Percentiles rank a stretch among this genome's conserved stretches.
These are phyloP conservation scores for Cryptococcus sp. DNA, from an alignment of 1,284 basidiomycete genomes.

Conservation along the genomic window DNA sequence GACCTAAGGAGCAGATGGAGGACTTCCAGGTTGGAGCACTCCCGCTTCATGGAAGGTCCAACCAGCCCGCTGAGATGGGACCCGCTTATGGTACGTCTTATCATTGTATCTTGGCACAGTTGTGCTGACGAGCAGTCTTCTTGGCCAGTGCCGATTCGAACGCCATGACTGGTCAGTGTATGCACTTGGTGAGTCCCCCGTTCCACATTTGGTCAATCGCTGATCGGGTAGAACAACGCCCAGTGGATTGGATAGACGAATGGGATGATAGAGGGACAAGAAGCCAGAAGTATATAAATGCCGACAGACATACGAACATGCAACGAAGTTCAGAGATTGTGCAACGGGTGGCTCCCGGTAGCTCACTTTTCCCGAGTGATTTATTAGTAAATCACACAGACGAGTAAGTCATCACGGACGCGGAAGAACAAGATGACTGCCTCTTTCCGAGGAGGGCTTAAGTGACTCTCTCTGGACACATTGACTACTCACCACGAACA, in stretches of 20 bases:
- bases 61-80: slow-evolving; percentile 58
- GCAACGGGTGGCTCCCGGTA: too few species aligned
- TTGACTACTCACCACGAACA: too few species aligned
- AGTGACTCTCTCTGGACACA: too few species aligned
- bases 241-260: slow-evolving; percentile 36
- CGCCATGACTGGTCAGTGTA: slow-evolving; percentile 35
- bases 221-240: slow-evolving; percentile 29
- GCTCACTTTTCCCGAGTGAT: too few species aligned
- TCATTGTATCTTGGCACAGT: neutral
- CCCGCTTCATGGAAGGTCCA: slow-evolving; percentile 54
- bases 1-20: slow-evolving; percentile 56
- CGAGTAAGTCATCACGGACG: too few species aligned
- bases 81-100: slow-evolving; percentile 48
- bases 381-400: too few species aligned
- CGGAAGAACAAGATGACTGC: too few species aligned
- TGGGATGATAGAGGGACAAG: too few species aligned
- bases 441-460: too few species aligned
- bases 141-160: slow-evolving; percentile 35
- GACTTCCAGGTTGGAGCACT: slow-evolving; percentile 51
- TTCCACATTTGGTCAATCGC: neutral
- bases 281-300: too few species aligned
- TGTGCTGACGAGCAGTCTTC: slow-evolving; percentile 18
- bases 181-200: slow-evolving; percentile 27
- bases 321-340: too few species aligned
- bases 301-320: too few species aligned